Evolutionary conservation across 2,329 filamentous ascomycete species (phyloP).

Genomic region (Fusarium humuli): DNA sequence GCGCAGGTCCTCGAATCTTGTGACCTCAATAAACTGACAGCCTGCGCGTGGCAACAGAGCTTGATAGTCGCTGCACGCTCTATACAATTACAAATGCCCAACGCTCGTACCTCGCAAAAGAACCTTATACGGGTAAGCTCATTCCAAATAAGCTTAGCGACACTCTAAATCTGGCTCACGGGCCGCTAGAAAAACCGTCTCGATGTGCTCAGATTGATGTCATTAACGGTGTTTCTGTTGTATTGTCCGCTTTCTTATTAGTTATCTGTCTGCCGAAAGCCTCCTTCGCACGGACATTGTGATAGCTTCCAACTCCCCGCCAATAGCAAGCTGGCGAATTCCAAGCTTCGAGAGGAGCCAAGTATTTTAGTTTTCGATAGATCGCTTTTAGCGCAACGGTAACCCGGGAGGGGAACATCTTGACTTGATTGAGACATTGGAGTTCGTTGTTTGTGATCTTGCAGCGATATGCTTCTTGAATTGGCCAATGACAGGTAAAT

Average conservation of each 20-base stretch:
- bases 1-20: not conserved
- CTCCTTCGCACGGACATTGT: not conserved
- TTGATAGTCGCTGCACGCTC: not conserved
- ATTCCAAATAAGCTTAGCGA: not conserved
- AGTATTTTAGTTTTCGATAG: conserved; percentile 4
- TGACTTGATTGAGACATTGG: not conserved
- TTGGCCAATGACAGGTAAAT: not conserved
- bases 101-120: not conserved
- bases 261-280: not conserved
- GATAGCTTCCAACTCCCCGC: not conserved
- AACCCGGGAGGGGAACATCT: not conserved
- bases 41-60: not conserved
- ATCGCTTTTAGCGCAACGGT: not conserved
- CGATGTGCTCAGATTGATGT: not conserved
- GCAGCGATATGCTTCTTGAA: no score
- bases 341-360: not conserved
- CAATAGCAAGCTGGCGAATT: not conserved
- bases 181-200: not conserved
- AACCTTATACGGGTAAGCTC: not conserved
- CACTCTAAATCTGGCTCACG: not conserved
- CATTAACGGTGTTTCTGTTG: not conserved
- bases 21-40: not conserved
- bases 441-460: not conserved
- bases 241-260: not conserved
- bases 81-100: not conserved